Base-by-base conservation (phyloP, 805 yeast genomes). In the Maudiozyma saulgeensis region DNA sequence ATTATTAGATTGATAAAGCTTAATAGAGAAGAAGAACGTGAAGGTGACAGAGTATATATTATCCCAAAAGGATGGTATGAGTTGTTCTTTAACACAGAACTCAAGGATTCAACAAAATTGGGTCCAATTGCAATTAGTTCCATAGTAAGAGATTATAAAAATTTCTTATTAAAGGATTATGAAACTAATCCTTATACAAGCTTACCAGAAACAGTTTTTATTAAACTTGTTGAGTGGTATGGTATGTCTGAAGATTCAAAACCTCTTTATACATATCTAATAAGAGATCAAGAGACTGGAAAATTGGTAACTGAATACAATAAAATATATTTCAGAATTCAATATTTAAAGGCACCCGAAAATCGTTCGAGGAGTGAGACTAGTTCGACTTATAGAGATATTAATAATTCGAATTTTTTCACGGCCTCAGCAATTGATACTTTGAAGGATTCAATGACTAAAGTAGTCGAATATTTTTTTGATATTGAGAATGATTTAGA, bases 141-240 rank as follows among this genome's bases (percentile, higher is more conserved):
- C 0, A 67, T 82, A 16, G 66, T 76, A n/a, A 76, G 73, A 50
- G 68, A 64, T 15, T 64, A 66, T 42, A 80, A 80, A 1, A 63
- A 72, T 35, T 70, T 79, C 51, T 67, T 71, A 35, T 47, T 66
- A 40, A 59, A 49, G 21, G 70, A 68, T 40, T 55, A 58, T 53
- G 45, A 53, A 19, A 31, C 49, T 16, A 44, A 56, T 45, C 66
- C 72, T 13, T 57, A 71, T 50, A 37, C 64, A 47, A 58, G 70
- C 0, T 63, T 82, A 0, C 66, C 78, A 0, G 74, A 74, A 6
- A 62, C 67, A 5, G 69, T 76, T 2, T 82, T 78, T 54, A 57
- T 68, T 2, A 58, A 68, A 50, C 61, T 83, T 9, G 63, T 60
- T 1, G 68, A 70, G 32, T 78, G 84, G 81, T 82, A 80, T 61